Evolutionary conservation across 768 basidiomycete species (phyloP), one percentile per base, ranked within the genome.

Genomic region (Lactarius trivialis): DNA sequence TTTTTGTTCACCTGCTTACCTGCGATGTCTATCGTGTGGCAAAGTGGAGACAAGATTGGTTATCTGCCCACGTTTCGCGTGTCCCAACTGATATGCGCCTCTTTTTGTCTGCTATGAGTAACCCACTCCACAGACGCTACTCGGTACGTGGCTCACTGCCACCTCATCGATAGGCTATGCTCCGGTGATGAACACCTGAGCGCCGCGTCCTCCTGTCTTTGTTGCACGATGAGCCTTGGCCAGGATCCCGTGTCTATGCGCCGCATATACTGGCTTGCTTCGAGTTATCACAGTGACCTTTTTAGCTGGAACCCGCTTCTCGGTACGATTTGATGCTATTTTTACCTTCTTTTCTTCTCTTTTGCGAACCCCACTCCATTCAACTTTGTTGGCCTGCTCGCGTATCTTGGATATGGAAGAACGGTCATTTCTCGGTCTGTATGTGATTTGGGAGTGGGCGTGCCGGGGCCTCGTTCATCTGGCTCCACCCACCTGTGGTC

Each of bases 91-190:
- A 32, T 24, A 12, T 36, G 7, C 24, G 11, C 55, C 7, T 33
- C 9, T 12, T 26, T 9, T 45, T 49, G 32, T 49, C 43, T 24
- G 21, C 43, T 11, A 62, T 11, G 3, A 34, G 28, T 43, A 24
- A n/a, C 4, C 17, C 19, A 48, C 15, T 43, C 37, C 34, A 36
- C 19, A 17, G 45, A 43, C 30, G 32, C 41, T 26, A 24, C 32
- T 39, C 55, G 37, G 45, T 56, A 39, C 19, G 55, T 56, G 43
- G 55, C 51, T 55, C 26, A 55, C 55, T 37, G 64, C 61, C 57
- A 53, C 61, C 41, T 33, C 50, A 65, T 57, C 63, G 64, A 56
- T 56, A 21, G 39, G 56, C 37, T 33, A 50, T 56, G 37, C 48
- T 39, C 33, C 28, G 45, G 56, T 45, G 24, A 58, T 55, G 28